Percentiles rank a stretch among this genome's conserved stretches.
Conservation (phyloP, 257 asterid genomes). For the Coffea canephora region DNA sequence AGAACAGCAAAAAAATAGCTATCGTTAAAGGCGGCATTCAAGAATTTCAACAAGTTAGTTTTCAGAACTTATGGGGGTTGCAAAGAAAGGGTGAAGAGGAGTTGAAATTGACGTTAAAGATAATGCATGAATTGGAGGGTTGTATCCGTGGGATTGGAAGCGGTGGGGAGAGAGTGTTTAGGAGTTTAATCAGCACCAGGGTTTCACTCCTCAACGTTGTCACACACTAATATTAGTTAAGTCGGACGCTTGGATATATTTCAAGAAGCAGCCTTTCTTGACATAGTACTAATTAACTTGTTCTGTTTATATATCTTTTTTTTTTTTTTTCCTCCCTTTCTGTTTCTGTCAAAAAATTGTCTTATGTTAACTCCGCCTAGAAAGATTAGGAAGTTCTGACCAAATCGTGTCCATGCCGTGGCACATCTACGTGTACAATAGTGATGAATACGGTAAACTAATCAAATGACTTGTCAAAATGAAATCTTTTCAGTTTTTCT, state of each 20-base stretch:
- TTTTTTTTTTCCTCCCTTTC: not conserved
- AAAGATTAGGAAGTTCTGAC: not conserved
- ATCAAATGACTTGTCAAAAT: too few species aligned
- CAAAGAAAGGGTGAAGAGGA: slow-evolving; percentile 55
- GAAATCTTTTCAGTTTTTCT: too few species aligned
- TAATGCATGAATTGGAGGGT: slow-evolving; percentile 59
- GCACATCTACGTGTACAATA: not conserved
- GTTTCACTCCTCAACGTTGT: slow-evolving; percentile 80
- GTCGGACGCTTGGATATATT: not conserved
- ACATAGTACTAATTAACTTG: not conserved
- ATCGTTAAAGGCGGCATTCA: slow-evolving; percentile 41
- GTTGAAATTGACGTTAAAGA: slow-evolving; percentile 44
- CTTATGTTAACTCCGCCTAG: not conserved
- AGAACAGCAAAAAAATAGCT: slow-evolving; percentile 36
- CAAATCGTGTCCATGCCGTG: not conserved
- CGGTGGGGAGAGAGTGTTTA: slow-evolving; percentile 61
- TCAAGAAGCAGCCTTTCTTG: not conserved
- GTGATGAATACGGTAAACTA: not conserved
- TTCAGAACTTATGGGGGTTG: slow-evolving; percentile 32
- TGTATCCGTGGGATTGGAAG: slow-evolving; percentile 57
- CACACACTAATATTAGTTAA: slow-evolving; percentile 36
- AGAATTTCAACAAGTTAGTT: slow-evolving; percentile 42
- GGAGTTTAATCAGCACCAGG: slow-evolving; percentile 75
- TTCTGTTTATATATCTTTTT: too few species aligned
- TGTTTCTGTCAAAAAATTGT: not conserved